Evolutionary conservation across 2,329 filamentous ascomycete genomes (phyloP).

Genomic region (Triangularia verruculosa): DNA sequence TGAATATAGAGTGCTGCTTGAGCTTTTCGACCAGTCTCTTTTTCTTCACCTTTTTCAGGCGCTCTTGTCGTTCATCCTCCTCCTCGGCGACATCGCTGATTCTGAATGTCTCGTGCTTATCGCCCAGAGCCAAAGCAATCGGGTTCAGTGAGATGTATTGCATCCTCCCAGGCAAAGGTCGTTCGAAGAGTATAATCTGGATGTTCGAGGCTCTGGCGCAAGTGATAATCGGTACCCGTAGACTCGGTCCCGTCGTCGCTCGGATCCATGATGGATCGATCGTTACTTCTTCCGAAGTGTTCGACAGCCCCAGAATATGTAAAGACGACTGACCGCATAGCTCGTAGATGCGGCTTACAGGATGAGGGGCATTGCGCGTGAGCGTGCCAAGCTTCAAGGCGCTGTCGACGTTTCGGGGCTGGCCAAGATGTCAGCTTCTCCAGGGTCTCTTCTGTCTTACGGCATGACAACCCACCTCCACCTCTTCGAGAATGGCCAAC

Average conservation of each 20-base stretch:
- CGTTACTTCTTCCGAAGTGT: conserved; percentile 52
- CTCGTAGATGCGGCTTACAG: conserved; percentile 75
- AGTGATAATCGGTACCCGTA: conserved; percentile 65
- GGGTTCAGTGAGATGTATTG: conserved; percentile 92
- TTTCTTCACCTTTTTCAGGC: conserved; percentile 56
- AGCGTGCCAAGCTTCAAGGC: conserved; percentile 81
- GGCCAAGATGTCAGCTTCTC: conserved; percentile 28
- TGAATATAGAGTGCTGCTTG: conserved; percentile 79
- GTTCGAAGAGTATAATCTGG: conserved; percentile 85
- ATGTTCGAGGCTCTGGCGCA: conserved; percentile 70
- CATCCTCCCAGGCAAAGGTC: conserved; percentile 83
- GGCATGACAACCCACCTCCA: conserved; percentile 63
- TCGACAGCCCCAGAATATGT: conserved; percentile 82
- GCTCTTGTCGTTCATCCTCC: conserved; percentile 66
- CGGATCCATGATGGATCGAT: conserved; percentile 70
- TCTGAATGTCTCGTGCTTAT: conserved; percentile 53
- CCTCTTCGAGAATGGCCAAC: conserved; percentile 82
- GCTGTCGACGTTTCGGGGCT: conserved; percentile 80
- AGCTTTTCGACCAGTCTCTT: conserved; percentile 77
- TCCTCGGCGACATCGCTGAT: conserved; percentile 57
- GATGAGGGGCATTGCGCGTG: conserved; percentile 77
- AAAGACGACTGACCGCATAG: conserved; percentile 80
- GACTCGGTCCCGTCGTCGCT: conserved; percentile 51
- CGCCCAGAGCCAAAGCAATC: conserved; percentile 80
- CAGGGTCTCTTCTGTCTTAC: not conserved